Evolutionary conservation across 2,329 filamentous ascomycete genomes (phyloP).

Genomic region (Cryphonectria japonica): DNA sequence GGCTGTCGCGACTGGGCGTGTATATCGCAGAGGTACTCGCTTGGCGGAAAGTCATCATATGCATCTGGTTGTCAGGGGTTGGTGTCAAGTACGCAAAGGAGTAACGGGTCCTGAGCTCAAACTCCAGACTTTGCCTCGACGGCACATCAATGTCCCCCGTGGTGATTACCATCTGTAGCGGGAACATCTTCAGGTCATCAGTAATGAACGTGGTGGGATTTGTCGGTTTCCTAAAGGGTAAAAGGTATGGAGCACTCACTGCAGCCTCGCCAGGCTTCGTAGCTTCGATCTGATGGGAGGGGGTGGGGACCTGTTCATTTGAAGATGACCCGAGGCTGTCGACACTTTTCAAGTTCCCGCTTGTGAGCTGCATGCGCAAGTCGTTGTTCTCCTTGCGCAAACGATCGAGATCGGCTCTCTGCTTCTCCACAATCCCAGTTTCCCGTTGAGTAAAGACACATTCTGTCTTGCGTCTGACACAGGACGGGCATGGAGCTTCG

Average conservation of each 20-base stretch:
- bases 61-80: background rate
- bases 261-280: background rate
- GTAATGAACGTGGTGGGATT: no score
- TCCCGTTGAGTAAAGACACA: slow-evolving; percentile 22
- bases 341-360: background rate
- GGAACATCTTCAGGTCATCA: background rate
- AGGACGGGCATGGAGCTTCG: slow-evolving; percentile 23
- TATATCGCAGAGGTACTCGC: background rate
- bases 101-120: slow-evolving; percentile 28
- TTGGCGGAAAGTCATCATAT: background rate
- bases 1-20: background rate
- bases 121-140: slow-evolving; percentile 24
- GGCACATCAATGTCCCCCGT: slow-evolving; percentile 14
- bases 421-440: background rate
- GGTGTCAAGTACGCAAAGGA: slow-evolving; percentile 21
- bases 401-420: slow-evolving; percentile 8
- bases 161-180: background rate
- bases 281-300: slow-evolving; percentile 12
- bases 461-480: slow-evolving; percentile 17
- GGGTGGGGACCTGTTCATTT: slow-evolving; percentile 18
- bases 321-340: slow-evolving; percentile 7
- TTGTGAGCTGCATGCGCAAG: background rate
- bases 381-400: slow-evolving; percentile 17
- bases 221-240: background rate
- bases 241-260: background rate